Conservation (phyloP, 2,329 filamentous ascomycete genomes). For the Colletotrichum spaethianum region DNA sequence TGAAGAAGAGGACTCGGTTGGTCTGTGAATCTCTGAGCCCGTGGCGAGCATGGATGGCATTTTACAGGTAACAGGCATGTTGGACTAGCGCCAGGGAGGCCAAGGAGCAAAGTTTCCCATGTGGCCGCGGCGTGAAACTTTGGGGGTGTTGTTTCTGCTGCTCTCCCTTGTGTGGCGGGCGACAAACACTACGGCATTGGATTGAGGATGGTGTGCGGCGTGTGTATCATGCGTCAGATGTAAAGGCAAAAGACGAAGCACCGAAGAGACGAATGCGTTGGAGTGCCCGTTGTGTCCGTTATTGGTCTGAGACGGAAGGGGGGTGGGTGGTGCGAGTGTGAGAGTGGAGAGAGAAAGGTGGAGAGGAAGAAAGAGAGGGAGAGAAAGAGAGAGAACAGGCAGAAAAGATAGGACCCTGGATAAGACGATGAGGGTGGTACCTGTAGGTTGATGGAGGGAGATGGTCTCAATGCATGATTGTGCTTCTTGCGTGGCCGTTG, state of each 20-base stretch:
- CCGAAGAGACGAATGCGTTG: neutral
- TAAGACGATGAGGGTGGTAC: constrained; percentile 34
- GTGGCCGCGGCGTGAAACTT: constrained; percentile 32
- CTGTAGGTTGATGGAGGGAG: constrained; percentile 1
- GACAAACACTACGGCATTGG: neutral
- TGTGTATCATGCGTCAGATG: constrained; percentile 8
- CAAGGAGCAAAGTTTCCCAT: constrained; percentile 31
- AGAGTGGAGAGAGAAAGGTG: too few species aligned
- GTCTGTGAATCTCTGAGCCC: neutral
- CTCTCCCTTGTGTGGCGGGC: constrained; percentile 25
- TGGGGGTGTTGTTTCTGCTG: constrained; percentile 23
- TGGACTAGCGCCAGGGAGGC: constrained; percentile 6
- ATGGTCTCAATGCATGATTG: constrained; percentile 4
- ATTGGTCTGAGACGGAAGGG: neutral
- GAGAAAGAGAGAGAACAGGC: neutral
- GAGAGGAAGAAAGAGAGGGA: neutral
- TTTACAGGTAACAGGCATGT: constrained; percentile 11
- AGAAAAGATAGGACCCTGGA: neutral
- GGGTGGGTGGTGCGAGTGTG: neutral
- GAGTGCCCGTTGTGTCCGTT: neutral
- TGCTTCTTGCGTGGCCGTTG: constrained; percentile 31
- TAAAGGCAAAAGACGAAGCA: constrained; percentile 20
- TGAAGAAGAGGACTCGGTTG: constrained; percentile 3
- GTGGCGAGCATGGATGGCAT: constrained; percentile 3
- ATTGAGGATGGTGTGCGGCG: constrained; percentile 6